Percentiles rank a stretch among this genome's conserved stretches.
These are phyloP conservation scores for Glycine soja DNA, from an alignment of 306 rosid genomes.

Conservation along the genomic window DNA sequence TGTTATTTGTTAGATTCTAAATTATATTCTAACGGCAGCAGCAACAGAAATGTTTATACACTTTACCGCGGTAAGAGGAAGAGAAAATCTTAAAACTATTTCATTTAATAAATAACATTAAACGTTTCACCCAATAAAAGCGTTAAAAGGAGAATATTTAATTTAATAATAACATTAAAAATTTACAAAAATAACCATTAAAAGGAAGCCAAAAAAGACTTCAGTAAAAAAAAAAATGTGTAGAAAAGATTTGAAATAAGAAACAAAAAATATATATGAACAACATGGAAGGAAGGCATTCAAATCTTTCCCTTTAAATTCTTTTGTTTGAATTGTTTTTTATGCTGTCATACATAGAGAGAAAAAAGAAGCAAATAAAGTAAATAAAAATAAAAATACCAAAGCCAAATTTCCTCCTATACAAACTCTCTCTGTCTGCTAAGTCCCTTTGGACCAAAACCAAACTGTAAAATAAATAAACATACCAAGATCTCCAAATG, in stretches of 20 bases:
- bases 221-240: background rate
- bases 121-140: too few species aligned
- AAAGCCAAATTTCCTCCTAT: conserved; percentile 71
- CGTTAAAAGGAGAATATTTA: too few species aligned
- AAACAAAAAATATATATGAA: background rate
- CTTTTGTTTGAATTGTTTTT: conserved; percentile 37
- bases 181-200: too few species aligned
- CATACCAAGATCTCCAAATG: conserved; percentile 52
- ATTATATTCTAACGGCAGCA: background rate
- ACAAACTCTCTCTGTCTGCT: conserved; percentile 68
- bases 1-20: too few species aligned
- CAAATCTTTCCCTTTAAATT: conserved; percentile 39
- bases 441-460: conserved; percentile 77
- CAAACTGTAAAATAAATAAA: conserved; percentile 50
- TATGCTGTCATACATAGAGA: conserved; percentile 36
- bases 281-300: background rate
- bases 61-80: background rate
- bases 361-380: conserved; percentile 32
- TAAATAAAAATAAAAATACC: conserved; percentile 38
- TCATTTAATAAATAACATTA: background rate
- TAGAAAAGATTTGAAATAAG: background rate
- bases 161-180: background rate
- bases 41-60: background rate
- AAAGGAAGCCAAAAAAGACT: too few species aligned
- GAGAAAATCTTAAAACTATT: conserved; percentile 1